These are phyloP conservation scores for Mycena albidolilacea DNA, from an alignment of 768 basidiomycete species.

Conservation along the genomic window DNA sequence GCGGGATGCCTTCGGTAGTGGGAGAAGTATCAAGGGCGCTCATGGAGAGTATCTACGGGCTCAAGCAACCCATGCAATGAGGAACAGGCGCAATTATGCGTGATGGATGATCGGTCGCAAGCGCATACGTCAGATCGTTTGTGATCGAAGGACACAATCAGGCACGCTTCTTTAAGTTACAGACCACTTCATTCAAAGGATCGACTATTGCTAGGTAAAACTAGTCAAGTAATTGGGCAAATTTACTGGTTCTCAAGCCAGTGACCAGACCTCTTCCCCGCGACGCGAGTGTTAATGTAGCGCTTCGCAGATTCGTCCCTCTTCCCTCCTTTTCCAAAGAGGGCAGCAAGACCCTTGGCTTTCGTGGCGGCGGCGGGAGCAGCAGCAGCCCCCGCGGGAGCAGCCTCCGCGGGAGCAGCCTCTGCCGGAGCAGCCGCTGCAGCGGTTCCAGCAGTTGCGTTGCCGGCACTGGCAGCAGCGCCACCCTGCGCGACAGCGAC, in stretches of 20 bases:
- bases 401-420: background rate
- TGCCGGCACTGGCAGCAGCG: background rate
- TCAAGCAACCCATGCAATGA: constrained; percentile 13
- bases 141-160: background rate
- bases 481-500: constrained; percentile 27
- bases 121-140: background rate
- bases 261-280: constrained; percentile 36
- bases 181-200: constrained; percentile 35
- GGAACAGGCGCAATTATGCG: constrained; percentile 13
- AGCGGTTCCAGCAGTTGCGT: constrained; percentile 7
- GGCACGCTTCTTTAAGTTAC: too few species aligned
- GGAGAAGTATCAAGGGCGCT: constrained; percentile 33
- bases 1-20: constrained; percentile 16
- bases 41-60: constrained; percentile 17
- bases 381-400: background rate
- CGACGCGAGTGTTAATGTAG: constrained; percentile 35
- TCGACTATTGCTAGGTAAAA: background rate
- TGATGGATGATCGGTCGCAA: background rate
- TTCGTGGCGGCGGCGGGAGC: background rate
- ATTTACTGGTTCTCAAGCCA: constrained; percentile 37
- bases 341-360: constrained; percentile 21
- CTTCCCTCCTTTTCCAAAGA: constrained; percentile 19
- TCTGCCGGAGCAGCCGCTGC: background rate
- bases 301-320: constrained; percentile 22
- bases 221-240: background rate